A percentile compares a stretch with the other conserved stretches of the same genome.
Evolutionary conservation across 805 yeast species (phyloP).

Genomic region (Saturnispora sanitii): DNA sequence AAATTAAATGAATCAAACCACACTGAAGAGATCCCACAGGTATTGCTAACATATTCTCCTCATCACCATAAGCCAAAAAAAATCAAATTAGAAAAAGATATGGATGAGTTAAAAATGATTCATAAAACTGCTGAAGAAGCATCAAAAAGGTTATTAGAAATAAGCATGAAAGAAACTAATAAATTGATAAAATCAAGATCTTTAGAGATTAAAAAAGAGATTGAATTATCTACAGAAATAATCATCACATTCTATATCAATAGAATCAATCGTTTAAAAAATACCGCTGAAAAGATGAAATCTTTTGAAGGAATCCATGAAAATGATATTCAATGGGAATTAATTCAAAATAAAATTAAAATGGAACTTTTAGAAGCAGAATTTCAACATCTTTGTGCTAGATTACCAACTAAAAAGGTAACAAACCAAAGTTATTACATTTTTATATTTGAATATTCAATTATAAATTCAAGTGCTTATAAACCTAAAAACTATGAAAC

Average conservation of each 20-base stretch:
- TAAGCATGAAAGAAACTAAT: background rate
- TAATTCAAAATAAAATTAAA: constrained; percentile 1
- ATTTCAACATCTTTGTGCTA: background rate
- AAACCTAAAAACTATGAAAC: background rate
- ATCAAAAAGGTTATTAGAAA: background rate
- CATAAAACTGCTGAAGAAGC: no score
- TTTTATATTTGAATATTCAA: constrained; percentile 7
- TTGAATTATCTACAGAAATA: background rate
- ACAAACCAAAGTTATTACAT: constrained; percentile 3
- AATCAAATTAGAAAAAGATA: no score
- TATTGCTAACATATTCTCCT: no score
- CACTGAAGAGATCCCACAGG: no score
- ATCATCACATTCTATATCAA: background rate
- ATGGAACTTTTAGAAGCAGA: constrained; percentile 1
- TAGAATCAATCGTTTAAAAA: background rate
- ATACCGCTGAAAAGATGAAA: background rate
- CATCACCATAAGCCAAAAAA: no score
- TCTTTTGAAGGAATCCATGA: background rate
- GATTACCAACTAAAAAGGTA: background rate
- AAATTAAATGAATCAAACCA: background rate
- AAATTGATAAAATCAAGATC: background rate
- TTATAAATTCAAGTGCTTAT: background rate
- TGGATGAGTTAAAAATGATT: no score
- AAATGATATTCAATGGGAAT: constrained; percentile 2
- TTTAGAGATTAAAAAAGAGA: background rate